phyloP scores from a whole-genome alignment of 352 stramenopile genomes.

The Phytophthora cajani region DNA sequence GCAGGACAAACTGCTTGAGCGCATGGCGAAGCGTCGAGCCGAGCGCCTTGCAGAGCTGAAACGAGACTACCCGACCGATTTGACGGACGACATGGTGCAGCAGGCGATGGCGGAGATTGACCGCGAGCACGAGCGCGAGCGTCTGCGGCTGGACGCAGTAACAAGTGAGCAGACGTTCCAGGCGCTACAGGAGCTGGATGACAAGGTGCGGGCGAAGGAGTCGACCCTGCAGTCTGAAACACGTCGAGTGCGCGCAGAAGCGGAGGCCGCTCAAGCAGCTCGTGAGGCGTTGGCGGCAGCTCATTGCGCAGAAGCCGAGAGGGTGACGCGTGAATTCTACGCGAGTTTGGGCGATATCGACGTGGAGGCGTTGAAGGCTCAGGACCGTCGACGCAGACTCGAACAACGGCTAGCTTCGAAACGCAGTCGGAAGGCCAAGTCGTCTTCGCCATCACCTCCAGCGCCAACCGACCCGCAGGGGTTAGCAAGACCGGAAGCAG shows the following conservation, averaged over 20 bases:
- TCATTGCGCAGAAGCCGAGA: slow-evolving; percentile 36
- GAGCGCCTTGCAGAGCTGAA: slow-evolving; percentile 26
- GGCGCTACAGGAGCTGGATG: slow-evolving; percentile 25
- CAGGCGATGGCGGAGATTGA: slow-evolving; percentile 17
- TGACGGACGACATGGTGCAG: slow-evolving; percentile 12
- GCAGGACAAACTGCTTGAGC: slow-evolving; percentile 46
- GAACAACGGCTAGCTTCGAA: slow-evolving; percentile 34
- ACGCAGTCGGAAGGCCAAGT: slow-evolving; percentile 5
- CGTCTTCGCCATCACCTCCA: not conserved
- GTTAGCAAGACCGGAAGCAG: not conserved
- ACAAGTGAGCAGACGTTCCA: slow-evolving; percentile 29
- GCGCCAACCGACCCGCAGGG: not conserved
- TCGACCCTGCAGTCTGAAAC: slow-evolving; percentile 17
- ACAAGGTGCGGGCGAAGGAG: slow-evolving; percentile 27
- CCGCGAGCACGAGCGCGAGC: slow-evolving; percentile 31
- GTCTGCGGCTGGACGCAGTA: slow-evolving; percentile 25
- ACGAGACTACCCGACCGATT: slow-evolving; percentile 7
- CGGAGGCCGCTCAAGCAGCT: slow-evolving; percentile 35
- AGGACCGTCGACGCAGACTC: slow-evolving; percentile 27
- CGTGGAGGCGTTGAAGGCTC: slow-evolving; percentile 16
- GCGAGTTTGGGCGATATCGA: slow-evolving; percentile 23
- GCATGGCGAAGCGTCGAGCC: slow-evolving; percentile 24
- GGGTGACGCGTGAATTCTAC: slow-evolving; percentile 37
- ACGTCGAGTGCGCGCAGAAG: slow-evolving; percentile 20
- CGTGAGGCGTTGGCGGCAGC: slow-evolving; percentile 33